These are phyloP conservation scores for Zasmidium cellare DNA, from an alignment of 2,329 filamentous ascomycete species.

Conservation along the genomic window DNA sequence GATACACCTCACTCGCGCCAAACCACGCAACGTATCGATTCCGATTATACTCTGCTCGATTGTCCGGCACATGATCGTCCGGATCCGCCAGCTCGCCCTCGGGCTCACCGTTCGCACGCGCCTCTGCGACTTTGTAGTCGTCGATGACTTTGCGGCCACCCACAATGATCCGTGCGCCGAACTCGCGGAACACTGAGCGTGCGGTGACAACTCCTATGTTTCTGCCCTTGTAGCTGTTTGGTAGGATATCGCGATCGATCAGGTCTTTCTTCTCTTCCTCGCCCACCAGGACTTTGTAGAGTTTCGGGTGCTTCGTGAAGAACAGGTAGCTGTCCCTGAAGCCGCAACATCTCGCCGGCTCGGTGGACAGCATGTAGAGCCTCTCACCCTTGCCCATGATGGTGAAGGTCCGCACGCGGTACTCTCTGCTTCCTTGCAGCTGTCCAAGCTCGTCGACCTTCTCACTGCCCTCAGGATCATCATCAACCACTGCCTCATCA, in stretches of 20 bases:
- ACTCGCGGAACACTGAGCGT: conserved; percentile 94
- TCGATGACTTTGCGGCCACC: conserved; percentile 83
- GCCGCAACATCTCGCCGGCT: conserved; percentile 92
- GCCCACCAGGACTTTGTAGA: conserved; percentile 97
- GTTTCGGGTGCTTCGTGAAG: conserved; percentile 94
- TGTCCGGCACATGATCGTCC: conserved; percentile 71
- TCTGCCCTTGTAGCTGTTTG: conserved; percentile 96
- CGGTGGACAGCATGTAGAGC: conserved; percentile 97
- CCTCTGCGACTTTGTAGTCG: conserved; percentile 81
- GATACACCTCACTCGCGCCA: conserved; percentile 92
- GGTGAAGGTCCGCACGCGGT: conserved; percentile 93
- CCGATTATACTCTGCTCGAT: conserved; percentile 92
- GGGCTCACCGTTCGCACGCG: conserved; percentile 72
- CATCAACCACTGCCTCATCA: conserved; percentile 86
- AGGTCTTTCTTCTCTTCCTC: conserved; percentile 97
- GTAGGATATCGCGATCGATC: conserved; percentile 93
- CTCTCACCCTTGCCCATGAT: conserved; percentile 79
- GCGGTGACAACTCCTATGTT: conserved; percentile 97
- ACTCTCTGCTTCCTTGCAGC: conserved; percentile 80
- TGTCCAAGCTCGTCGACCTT: conserved; percentile 92
- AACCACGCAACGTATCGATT: conserved; percentile 99
- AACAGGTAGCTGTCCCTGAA: conserved; percentile 98
- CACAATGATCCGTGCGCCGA: conserved; percentile 90
- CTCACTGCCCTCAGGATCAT: conserved; percentile 82
- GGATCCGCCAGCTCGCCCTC: conserved; percentile 93